Percentiles rank a stretch among this genome's conserved stretches.
These are phyloP conservation scores for Lachnellula hyalina DNA, from an alignment of 2,329 filamentous ascomycete species.

Conservation along the genomic window DNA sequence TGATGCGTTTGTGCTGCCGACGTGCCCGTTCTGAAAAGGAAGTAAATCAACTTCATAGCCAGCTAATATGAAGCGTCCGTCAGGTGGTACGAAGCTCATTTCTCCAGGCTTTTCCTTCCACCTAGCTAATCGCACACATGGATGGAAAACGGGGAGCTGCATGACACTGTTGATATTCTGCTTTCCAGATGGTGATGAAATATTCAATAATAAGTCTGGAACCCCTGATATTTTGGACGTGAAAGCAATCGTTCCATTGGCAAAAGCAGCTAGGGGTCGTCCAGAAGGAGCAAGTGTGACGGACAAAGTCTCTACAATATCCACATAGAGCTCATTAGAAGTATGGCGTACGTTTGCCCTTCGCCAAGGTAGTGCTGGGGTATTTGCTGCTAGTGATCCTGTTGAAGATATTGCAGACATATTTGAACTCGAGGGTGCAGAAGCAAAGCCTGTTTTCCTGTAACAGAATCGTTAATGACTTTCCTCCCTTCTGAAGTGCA, in stretches of 20 bases:
- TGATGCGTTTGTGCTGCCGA: constrained; percentile 45
- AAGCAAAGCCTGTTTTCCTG: constrained; percentile 29
- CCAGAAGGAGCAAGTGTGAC: constrained; percentile 90
- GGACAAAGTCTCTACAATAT: constrained; percentile 83
- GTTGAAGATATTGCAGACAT: constrained; percentile 31
- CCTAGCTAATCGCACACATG: constrained; percentile 81
- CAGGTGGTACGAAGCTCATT: constrained; percentile 92
- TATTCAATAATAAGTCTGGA: constrained; percentile 77
- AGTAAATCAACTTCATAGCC: constrained; percentile 92
- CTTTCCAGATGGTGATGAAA: constrained; percentile 77
- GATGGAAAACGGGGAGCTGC: constrained; percentile 90
- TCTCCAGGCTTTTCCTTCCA: constrained; percentile 89
- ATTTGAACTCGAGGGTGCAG: constrained; percentile 24
- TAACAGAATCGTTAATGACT: neutral
- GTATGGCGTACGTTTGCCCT: constrained; percentile 90
- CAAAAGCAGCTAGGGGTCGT: constrained; percentile 76
- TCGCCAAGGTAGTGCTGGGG: constrained; percentile 73
- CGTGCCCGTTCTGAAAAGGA: constrained; percentile 58
- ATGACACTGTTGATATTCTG: constrained; percentile 70
- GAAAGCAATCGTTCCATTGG: constrained; percentile 89
- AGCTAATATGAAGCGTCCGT: constrained; percentile 87
- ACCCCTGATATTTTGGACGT: constrained; percentile 92
- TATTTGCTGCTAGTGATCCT: constrained; percentile 36
- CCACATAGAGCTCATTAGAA: constrained; percentile 94
- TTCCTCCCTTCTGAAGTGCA: constrained; percentile 8